Evolutionary conservation across 768 basidiomycete genomes (phyloP).

Genomic region (Termitomyces sp.): DNA sequence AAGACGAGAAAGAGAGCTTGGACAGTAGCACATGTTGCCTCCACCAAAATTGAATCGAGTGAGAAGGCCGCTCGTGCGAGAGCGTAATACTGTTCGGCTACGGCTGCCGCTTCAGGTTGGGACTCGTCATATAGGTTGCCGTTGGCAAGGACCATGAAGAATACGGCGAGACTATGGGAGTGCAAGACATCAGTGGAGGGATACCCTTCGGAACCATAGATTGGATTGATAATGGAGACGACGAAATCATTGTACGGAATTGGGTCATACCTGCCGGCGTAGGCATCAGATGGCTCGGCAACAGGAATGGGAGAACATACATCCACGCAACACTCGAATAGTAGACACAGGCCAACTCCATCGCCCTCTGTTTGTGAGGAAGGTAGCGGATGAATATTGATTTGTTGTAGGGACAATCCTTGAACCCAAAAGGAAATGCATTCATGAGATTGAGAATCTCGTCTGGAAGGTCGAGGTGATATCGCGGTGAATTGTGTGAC

Average conservation of each 20-base stretch:
- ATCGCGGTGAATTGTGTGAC: constrained; percentile 9
- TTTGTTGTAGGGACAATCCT: constrained; percentile 30
- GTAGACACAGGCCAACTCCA: constrained; percentile 35
- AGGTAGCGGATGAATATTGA: constrained; percentile 32
- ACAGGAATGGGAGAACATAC: constrained; percentile 22
- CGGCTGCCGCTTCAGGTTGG: constrained; percentile 21
- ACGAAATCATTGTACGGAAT: constrained; percentile 37
- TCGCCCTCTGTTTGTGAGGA: constrained; percentile 31
- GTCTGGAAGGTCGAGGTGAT: constrained; percentile 29
- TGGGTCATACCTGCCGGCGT: constrained; percentile 36
- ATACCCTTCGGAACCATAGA: constrained; percentile 32
- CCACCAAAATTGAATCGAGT: constrained; percentile 35
- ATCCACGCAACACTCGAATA: constrained; percentile 41
- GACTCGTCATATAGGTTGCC: constrained; percentile 38
- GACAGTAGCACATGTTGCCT: constrained; percentile 40
- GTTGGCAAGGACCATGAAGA: constrained; percentile 45
- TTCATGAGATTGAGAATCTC: constrained; percentile 40
- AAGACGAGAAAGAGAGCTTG: constrained; percentile 42
- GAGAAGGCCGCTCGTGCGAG: constrained; percentile 43
- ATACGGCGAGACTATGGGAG: constrained; percentile 43
- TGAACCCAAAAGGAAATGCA: constrained; percentile 45
- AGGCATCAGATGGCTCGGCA: constrained; percentile 1
- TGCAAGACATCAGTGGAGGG: constrained; percentile 29
- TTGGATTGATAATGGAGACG: constrained; percentile 28
- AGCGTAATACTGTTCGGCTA: constrained; percentile 38